These are phyloP conservation scores for Citrus trifoliata DNA, from an alignment of 345 rosid species.

Conservation along the genomic window DNA sequence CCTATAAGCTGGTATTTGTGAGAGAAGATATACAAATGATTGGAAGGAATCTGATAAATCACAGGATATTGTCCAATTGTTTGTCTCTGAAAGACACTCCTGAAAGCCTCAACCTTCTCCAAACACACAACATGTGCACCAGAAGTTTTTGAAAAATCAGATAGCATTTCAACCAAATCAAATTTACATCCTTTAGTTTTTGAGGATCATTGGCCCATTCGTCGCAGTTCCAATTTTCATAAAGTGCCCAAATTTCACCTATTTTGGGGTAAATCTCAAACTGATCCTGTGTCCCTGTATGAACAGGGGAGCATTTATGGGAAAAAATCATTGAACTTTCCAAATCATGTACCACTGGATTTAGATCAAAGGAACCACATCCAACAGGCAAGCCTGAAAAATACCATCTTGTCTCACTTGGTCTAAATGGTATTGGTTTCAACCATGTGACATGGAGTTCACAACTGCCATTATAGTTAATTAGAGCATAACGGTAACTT, in stretches of 20 bases:
- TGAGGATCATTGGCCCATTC: conserved; percentile 12
- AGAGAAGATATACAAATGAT: conserved; percentile 9
- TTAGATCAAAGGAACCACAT: conserved; percentile 6
- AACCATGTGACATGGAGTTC: conserved; percentile 6
- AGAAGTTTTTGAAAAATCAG: conserved; percentile 5
- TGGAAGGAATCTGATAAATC: conserved; percentile 8
- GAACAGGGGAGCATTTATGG: conserved; percentile 4
- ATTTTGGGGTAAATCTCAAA: conserved; percentile 11
- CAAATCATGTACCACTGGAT: not conserved
- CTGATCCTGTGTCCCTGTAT: not conserved
- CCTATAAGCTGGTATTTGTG: conserved; percentile 7
- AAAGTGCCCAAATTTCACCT: conserved; percentile 26
- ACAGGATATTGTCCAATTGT: not conserved
- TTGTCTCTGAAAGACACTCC: conserved; percentile 15
- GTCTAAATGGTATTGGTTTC: not conserved
- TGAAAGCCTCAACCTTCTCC: conserved; percentile 13
- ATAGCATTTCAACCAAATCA: conserved; percentile 10
- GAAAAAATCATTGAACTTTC: conserved; percentile 9
- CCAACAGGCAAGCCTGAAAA: conserved; percentile 1
- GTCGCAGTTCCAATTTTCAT: conserved; percentile 11
- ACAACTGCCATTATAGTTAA: not conserved
- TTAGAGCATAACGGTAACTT: not conserved
- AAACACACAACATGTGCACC: not conserved
- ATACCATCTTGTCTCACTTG: not conserved
- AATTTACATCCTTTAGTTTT: conserved; percentile 2